A percentile compares a stretch with the other conserved stretches of the same genome.
These are phyloP conservation scores for Rubia tinctorum DNA, from an alignment of 305 asterid species.

Conservation along the genomic window DNA sequence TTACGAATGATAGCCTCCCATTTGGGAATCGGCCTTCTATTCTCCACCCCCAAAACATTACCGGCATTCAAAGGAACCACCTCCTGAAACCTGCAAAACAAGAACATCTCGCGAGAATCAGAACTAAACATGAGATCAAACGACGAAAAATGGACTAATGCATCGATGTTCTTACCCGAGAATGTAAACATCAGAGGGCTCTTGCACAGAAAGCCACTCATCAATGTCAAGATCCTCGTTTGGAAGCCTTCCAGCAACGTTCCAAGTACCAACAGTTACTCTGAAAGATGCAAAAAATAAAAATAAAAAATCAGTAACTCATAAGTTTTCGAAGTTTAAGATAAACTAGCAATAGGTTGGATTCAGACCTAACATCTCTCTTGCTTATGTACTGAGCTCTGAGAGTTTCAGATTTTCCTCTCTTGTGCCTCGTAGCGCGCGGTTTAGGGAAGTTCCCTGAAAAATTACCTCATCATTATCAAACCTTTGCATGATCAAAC, in stretches of 20 bases:
- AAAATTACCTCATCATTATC: constrained; percentile 11
- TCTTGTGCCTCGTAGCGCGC: constrained; percentile 47
- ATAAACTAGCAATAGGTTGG: constrained; percentile 18
- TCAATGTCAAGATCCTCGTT: constrained; percentile 71
- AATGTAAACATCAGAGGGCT: constrained; percentile 72
- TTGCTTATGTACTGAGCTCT: constrained; percentile 72
- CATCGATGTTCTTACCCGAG: constrained; percentile 54
- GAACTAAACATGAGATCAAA: neutral
- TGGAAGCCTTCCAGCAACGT: constrained; percentile 84
- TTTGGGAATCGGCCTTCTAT: constrained; percentile 62
- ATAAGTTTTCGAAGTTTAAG: neutral
- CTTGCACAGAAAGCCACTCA: constrained; percentile 84
- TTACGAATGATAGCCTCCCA: constrained; percentile 85
- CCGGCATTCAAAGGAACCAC: constrained; percentile 94
- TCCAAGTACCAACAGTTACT: constrained; percentile 84
- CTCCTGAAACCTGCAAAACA: constrained; percentile 71
- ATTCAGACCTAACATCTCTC: constrained; percentile 91
- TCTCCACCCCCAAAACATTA: constrained; percentile 89
- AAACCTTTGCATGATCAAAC: neutral
- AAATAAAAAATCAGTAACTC: constrained; percentile 7
- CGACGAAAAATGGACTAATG: neutral
- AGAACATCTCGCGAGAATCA: too few relatives aligned
- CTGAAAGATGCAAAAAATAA: constrained; percentile 31
- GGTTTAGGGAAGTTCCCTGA: constrained; percentile 51
- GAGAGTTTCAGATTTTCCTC: constrained; percentile 93